These are phyloP conservation scores for Acer campestre DNA, from an alignment of 345 rosid species.

Conservation along the genomic window DNA sequence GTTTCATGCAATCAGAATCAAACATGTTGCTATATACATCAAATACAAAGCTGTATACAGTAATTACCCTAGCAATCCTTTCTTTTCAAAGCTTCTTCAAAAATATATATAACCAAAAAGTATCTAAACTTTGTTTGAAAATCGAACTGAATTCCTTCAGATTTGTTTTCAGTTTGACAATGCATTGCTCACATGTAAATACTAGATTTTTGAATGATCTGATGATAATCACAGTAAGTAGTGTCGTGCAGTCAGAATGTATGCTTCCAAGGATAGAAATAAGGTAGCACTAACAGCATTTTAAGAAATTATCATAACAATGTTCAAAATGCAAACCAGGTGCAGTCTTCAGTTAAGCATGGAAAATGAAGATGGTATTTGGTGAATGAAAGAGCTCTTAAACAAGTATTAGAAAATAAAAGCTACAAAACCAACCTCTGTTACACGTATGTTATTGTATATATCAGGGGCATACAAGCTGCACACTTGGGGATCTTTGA, in stretches of 20 bases:
- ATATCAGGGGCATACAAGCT: slow-evolving; percentile 77
- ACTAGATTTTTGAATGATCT: neutral
- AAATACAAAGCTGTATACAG: neutral
- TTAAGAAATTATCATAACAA: slow-evolving; percentile 9
- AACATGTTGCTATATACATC: neutral
- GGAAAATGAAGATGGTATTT: slow-evolving; percentile 9
- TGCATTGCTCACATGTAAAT: neutral
- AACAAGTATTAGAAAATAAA: slow-evolving; percentile 8
- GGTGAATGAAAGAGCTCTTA: slow-evolving; percentile 1
- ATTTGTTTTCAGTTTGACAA: neutral
- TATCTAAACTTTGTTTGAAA: neutral
- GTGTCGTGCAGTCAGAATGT: neutral
- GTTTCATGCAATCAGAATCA: slow-evolving; percentile 20
- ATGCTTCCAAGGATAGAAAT: neutral
- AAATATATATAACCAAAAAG: neutral
- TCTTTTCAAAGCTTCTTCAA: neutral
- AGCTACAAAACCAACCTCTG: slow-evolving; percentile 61
- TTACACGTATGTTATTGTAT: slow-evolving; percentile 52
- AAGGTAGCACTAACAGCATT: neutral
- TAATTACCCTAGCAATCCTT: neutral
- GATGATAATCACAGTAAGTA: neutral
- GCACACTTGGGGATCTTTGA: slow-evolving; percentile 72
- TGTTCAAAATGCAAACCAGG: slow-evolving; percentile 11
- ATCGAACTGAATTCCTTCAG: neutral
- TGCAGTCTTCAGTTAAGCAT: slow-evolving; percentile 1